phyloP scores from a whole-genome alignment of 2,329 filamentous ascomycete genomes.

The Bipolaris zeicola region DNA sequence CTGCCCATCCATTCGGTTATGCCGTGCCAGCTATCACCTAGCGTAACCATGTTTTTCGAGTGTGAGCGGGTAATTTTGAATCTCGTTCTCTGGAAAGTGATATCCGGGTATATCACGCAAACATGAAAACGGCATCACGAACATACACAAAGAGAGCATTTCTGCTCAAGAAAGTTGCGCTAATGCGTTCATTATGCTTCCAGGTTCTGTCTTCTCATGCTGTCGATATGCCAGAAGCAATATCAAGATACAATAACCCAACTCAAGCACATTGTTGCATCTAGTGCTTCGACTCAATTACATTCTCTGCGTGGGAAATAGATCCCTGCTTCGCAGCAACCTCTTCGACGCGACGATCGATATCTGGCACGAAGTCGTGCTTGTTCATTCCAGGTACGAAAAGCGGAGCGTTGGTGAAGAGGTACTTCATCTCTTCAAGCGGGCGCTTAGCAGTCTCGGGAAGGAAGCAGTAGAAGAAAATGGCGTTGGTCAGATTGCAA shows the following conservation, averaged over 20 bases:
- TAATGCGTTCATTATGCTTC: too few species aligned
- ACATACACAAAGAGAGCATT: too few species aligned
- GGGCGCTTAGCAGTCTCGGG: constrained; percentile 69
- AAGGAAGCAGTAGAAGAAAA: constrained; percentile 71
- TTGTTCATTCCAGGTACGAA: constrained; percentile 65
- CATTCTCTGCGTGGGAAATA: constrained; percentile 24
- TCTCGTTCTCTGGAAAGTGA: background rate
- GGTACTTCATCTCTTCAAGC: constrained; percentile 71
- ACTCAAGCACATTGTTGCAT: background rate
- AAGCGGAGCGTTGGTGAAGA: constrained; percentile 69
- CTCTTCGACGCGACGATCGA: constrained; percentile 64
- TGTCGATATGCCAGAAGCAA: background rate
- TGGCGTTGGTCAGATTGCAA: constrained; percentile 70
- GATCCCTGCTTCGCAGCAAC: constrained; percentile 59
- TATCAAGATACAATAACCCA: background rate
- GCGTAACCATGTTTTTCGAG: background rate
- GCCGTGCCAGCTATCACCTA: background rate
- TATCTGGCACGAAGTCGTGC: constrained; percentile 60
- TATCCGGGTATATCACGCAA: background rate
- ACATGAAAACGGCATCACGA: too few species aligned
- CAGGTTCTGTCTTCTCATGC: too few species aligned
- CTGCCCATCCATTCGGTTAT: background rate
- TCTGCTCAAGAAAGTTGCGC: too few species aligned
- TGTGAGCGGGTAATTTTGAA: background rate
- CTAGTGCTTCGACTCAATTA: background rate